Base-by-base conservation (phyloP, 331 rosid genomes). In the Malus hybrid region DNA sequence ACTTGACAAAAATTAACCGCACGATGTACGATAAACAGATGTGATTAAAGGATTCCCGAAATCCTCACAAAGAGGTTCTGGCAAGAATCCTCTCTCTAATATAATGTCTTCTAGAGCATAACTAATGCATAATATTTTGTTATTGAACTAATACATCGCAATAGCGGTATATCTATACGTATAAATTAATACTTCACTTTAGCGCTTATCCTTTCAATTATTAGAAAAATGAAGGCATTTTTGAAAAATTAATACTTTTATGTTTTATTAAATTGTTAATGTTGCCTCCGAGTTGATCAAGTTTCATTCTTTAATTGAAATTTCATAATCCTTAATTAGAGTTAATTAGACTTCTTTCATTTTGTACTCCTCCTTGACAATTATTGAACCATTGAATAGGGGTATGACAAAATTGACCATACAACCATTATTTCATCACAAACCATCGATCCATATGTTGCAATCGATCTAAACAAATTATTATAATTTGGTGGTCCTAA, bases 301-400 rank as follows among this genome's bases (percentile, higher is more conserved):
- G 70, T 50, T 50, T 50, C 56, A 18, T 46, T 70, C 68, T 33
- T 67, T 67, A 60, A 73, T 59, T 33, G 70, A 67, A 73, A 22
- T 32, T 54, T 32, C 48, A 61, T 62, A 28, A 73, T 62, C 70
- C 79, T 67, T 73, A 57, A 64, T 57, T 18, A 27, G 67, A 67
- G 65, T 48, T 67, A 33, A 20, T 32, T 32, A 33, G 56, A 24
- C 72, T 44, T 67, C 52, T 61, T 54, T 16, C 65, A 42, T 56
- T 77, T 63, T 73, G 70, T 42, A 73, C 70, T 50, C 19, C 82
- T 50, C 31, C 29, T 71, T 57, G 10, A 12, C 65, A 73, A 73
- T 59, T 29, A 79, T 46, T 59, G 75, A 66, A 44, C 50, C 46
- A 31, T 67, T 67, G 82, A 79, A 67, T 46, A 20, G 16, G 46